Conservation (phyloP, 495 filamentous ascomycete species). For the Podospora pseudoanserina region DNA sequence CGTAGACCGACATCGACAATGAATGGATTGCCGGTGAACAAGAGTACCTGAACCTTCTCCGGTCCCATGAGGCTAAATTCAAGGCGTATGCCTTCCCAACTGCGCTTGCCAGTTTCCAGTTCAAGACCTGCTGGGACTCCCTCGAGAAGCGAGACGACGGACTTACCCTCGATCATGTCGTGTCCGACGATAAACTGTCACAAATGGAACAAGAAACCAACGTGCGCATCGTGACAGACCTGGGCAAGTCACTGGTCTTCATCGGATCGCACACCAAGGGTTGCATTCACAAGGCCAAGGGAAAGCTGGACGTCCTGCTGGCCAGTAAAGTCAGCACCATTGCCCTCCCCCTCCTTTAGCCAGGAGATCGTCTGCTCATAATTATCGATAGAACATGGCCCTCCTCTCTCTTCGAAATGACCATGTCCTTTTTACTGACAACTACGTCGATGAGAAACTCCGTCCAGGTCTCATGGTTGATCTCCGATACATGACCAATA, state of each 20-base stretch:
- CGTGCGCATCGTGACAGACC: constrained; percentile 25
- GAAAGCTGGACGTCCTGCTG: constrained; percentile 38
- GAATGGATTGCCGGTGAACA: constrained; percentile 12
- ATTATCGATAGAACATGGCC: constrained; percentile 6
- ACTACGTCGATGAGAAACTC: constrained; percentile 15
- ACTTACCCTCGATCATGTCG: constrained; percentile 16
- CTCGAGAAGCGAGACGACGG: constrained; percentile 18
- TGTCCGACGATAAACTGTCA: constrained; percentile 17
- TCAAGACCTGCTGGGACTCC: constrained; percentile 19
- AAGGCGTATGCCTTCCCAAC: constrained; percentile 1
- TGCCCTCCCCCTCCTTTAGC: background rate
- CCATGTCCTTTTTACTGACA: constrained; percentile 40
- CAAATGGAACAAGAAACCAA: constrained; percentile 27
- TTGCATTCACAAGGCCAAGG: constrained; percentile 20
- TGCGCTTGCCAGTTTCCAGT: constrained; percentile 3
- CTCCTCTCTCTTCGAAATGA: background rate
- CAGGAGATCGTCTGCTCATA: background rate
- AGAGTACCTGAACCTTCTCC: background rate
- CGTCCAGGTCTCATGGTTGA: constrained; percentile 13
- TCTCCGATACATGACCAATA: constrained; percentile 33
- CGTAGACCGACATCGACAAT: constrained; percentile 16
- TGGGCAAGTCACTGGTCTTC: constrained; percentile 30
- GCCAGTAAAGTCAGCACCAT: constrained; percentile 33
- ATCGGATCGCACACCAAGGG: constrained; percentile 31
- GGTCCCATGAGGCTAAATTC: background rate